These are phyloP conservation scores for Capsicum chinense DNA, from an alignment of 257 asterid species.

Conservation along the genomic window DNA sequence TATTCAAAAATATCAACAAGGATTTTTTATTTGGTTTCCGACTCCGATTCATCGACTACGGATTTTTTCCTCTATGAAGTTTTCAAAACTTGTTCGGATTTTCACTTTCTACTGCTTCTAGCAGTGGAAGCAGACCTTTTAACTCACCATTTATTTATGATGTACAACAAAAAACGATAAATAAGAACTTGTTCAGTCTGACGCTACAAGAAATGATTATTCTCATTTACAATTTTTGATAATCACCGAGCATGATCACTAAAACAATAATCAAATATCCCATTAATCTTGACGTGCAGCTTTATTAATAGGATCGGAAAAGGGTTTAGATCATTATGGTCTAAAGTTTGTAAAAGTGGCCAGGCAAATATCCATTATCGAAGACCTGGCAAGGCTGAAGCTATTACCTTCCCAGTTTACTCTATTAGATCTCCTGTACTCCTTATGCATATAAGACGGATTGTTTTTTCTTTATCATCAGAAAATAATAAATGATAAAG, in stretches of 20 bases:
- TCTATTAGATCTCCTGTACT: neutral
- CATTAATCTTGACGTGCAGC: neutral
- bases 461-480: neutral
- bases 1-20: too few species aligned
- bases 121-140: too few species aligned
- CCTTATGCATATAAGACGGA: neutral
- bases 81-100: too few species aligned
- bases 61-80: too few species aligned
- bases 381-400: neutral
- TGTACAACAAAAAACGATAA: too few species aligned
- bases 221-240: neutral
- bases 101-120: too few species aligned
- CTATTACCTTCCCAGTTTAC: neutral
- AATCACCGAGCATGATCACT: neutral
- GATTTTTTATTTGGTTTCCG: too few species aligned
- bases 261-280: neutral
- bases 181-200: slow-evolving; percentile 11
- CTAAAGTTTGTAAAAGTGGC: neutral
- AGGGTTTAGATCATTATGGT: neutral
- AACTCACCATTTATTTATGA: too few species aligned
- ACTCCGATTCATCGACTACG: too few species aligned
- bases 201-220: neutral
- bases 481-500: neutral
- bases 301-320: too few species aligned
- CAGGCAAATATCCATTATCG: neutral